Percentiles rank a stretch among this genome's conserved stretches.
Evolutionary conservation across 2,329 filamentous ascomycete species (phyloP).

Genomic region (Xylariaceae sp.): DNA sequence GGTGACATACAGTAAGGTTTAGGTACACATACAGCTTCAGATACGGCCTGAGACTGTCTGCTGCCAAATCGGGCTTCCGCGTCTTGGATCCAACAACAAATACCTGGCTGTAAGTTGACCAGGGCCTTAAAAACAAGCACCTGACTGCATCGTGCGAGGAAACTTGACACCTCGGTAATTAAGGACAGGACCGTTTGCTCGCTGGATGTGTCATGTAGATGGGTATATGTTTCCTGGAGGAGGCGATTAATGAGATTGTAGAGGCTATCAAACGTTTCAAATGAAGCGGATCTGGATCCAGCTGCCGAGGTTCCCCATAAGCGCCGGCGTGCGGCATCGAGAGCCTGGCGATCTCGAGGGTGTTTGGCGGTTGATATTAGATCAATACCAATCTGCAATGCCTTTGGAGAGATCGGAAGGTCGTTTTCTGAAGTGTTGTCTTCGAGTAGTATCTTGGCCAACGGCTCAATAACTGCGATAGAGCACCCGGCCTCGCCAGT

Average conservation of each 20-base stretch:
- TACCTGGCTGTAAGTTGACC: constrained; percentile 55
- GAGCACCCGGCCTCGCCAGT: constrained; percentile 64
- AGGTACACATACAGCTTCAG: constrained; percentile 39
- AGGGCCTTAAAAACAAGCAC: constrained; percentile 53
- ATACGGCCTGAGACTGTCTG: constrained; percentile 35
- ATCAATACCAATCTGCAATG: constrained; percentile 34
- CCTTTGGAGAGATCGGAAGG: constrained; percentile 18
- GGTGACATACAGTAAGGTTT: not conserved
- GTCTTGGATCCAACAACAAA: constrained; percentile 63
- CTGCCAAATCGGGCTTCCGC: constrained; percentile 36
- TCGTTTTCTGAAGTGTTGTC: constrained; percentile 20
- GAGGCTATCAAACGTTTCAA: constrained; percentile 62
- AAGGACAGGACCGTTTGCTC: constrained; percentile 39
- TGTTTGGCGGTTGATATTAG: constrained; percentile 46
- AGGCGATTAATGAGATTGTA: constrained; percentile 55
- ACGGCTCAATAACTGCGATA: constrained; percentile 64
- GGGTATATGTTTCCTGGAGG: constrained; percentile 51
- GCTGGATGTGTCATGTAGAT: constrained; percentile 34
- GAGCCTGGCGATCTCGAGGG: constrained; percentile 55
- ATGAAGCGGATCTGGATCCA: constrained; percentile 37
- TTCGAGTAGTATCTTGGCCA: constrained; percentile 54
- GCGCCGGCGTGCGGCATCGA: constrained; percentile 62
- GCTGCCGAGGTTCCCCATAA: constrained; percentile 57
- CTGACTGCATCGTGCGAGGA: constrained; percentile 45
- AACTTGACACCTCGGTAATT: constrained; percentile 48